A percentile compares a stretch with the other conserved stretches of the same genome.
Conservation (phyloP, 148 eudicot genomes). For the Selenicereus undatus region DNA sequence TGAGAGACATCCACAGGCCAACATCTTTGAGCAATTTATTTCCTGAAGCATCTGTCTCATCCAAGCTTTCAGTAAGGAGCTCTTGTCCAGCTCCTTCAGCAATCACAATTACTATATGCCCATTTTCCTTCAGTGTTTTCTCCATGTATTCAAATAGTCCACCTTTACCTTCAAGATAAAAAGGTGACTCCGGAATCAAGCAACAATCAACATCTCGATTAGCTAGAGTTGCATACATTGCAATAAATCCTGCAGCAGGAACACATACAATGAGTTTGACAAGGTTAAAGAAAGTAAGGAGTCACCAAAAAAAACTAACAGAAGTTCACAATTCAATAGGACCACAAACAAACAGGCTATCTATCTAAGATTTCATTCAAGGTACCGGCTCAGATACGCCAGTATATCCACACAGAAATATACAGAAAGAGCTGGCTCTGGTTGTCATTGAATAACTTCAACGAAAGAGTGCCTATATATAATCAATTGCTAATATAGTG, state of each 20-base stretch:
- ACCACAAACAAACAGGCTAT: neutral
- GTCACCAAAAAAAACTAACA: neutral
- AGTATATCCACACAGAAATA: neutral
- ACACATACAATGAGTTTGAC: conserved; percentile 3
- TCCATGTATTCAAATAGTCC: conserved; percentile 35
- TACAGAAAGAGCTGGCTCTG: neutral
- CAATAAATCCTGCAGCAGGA: conserved; percentile 59
- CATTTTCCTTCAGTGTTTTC: conserved; percentile 30
- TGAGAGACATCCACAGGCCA: conserved; percentile 86
- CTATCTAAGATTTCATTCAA: neutral
- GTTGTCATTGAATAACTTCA: neutral
- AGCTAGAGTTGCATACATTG: conserved; percentile 36
- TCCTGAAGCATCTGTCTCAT: conserved; percentile 87
- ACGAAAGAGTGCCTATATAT: neutral
- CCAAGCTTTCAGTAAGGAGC: conserved; percentile 51
- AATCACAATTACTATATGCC: conserved; percentile 38
- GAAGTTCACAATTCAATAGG: neutral
- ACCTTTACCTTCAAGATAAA: conserved; percentile 33
- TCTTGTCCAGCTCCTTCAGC: conserved; percentile 49
- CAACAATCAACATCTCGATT: conserved; percentile 44
- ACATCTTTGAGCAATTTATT: conserved; percentile 77
- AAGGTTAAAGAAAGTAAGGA: neutral
- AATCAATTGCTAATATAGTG: too few relatives aligned
- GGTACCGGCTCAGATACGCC: neutral
- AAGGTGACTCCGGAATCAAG: conserved; percentile 40